Conservation (phyloP, 2,329 filamentous ascomycete genomes). For the Huntiella bhutanensis region DNA sequence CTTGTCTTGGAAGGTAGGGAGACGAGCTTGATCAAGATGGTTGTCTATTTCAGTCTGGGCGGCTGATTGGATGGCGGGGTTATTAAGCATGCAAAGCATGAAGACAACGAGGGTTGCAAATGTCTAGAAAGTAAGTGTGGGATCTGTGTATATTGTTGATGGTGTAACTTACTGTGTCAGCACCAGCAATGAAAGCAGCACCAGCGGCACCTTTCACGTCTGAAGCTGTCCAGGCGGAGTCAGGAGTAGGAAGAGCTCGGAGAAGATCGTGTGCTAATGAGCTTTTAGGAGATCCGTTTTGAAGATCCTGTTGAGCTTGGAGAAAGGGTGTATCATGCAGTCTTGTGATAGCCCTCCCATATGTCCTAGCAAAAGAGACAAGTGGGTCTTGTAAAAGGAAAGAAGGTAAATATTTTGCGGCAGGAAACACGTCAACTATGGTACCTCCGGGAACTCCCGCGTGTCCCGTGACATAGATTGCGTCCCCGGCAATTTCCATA, state of each 20-base stretch:
- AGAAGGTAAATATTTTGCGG: background rate
- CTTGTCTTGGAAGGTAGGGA: background rate
- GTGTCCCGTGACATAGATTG: constrained; percentile 18
- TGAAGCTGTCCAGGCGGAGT: constrained; percentile 16
- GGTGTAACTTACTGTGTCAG: constrained; percentile 20
- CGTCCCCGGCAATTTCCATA: constrained; percentile 17
- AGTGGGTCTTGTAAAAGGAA: background rate
- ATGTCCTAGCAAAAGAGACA: constrained; percentile 17
- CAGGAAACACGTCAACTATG: constrained; percentile 28
- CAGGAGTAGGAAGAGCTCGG: background rate
- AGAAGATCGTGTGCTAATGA: constrained; percentile 17
- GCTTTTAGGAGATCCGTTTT: constrained; percentile 8
- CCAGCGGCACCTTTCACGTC: constrained; percentile 32
- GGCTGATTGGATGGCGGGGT: constrained; percentile 27
- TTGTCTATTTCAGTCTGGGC: constrained; percentile 27
- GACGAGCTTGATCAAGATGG: constrained; percentile 15
- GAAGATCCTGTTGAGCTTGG: constrained; percentile 13
- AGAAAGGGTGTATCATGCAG: constrained; percentile 19
- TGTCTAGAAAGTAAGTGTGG: constrained; percentile 14
- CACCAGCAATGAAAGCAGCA: constrained; percentile 30
- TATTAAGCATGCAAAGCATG: constrained; percentile 24
- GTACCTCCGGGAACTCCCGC: constrained; percentile 18
- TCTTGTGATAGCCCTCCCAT: constrained; percentile 19
- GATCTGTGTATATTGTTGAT: background rate
- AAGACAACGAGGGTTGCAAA: constrained; percentile 22